Evolutionary conservation across 176 grass and related monocot species (phyloP).

Genomic region (Triticum aestivum): DNA sequence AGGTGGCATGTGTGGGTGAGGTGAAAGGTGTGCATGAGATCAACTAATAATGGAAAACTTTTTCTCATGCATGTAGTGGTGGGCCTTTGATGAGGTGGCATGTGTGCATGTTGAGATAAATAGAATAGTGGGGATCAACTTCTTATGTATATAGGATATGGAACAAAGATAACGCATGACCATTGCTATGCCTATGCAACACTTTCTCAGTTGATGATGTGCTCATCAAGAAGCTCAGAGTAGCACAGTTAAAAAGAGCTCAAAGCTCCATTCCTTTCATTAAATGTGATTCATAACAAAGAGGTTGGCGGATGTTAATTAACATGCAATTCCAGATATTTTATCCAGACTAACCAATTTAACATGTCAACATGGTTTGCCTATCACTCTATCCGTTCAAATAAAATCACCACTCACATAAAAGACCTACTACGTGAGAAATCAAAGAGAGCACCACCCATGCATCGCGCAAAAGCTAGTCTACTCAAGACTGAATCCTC

Average conservation of each 20-base stretch:
- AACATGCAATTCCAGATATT: not conserved
- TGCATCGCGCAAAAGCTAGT: not conserved
- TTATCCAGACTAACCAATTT: not conserved
- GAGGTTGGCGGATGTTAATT: not conserved
- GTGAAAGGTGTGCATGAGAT: too few relatives aligned
- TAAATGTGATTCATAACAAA: not conserved
- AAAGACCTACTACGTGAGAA: not conserved
- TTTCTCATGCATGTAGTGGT: too few relatives aligned
- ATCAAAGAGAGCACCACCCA: not conserved
- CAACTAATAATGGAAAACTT: too few relatives aligned
- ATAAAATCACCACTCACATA: not conserved
- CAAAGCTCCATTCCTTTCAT: not conserved
- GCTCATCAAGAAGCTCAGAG: not conserved
- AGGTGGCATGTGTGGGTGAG: too few relatives aligned
- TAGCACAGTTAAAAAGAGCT: constrained; percentile 15
- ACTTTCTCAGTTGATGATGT: not conserved
- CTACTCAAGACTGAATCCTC: not conserved
- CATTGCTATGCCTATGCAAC: not conserved
- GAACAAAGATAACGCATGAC: not conserved
- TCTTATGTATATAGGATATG: not conserved
- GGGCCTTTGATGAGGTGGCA: too few relatives aligned
- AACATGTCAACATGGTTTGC: not conserved
- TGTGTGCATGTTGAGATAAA: too few relatives aligned
- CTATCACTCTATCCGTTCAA: not conserved
- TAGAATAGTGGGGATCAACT: too few relatives aligned